A percentile compares a stretch with the other conserved stretches of the same genome.
Conservation (phyloP, 352 stramenopile species). For the Globisporangium emineosum region DNA sequence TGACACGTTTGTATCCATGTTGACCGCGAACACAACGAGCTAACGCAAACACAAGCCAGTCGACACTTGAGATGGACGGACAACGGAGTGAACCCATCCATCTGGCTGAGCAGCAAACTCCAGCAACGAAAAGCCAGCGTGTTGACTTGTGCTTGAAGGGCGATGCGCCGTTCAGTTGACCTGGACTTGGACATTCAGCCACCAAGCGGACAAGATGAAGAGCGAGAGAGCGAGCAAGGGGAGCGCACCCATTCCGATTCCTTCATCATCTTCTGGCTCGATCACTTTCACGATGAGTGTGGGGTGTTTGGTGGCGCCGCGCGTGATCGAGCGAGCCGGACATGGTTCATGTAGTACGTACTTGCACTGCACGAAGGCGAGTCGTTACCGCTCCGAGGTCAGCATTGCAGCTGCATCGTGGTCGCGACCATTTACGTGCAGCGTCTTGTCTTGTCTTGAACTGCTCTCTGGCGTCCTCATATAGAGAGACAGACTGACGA, state of each 20-base stretch:
- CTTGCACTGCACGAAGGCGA: too few species aligned
- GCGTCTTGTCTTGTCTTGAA: too few species aligned
- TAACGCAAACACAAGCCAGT: not conserved
- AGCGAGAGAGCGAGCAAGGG: not conserved
- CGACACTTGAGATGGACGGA: not conserved
- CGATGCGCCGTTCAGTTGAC: not conserved
- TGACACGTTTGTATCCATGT: constrained; percentile 3
- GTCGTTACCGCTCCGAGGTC: not conserved
- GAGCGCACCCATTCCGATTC: not conserved
- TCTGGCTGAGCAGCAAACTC: not conserved
- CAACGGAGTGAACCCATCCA: not conserved
- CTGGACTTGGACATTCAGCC: not conserved
- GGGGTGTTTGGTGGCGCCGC: too few species aligned
- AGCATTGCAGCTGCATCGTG: not conserved
- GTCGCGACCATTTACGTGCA: not conserved
- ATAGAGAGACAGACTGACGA: not conserved
- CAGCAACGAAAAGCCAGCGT: not conserved
- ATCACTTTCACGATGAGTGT: not conserved
- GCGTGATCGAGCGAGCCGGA: not conserved
- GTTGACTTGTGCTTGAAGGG: not conserved
- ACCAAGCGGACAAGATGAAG: not conserved
- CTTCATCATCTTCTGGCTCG: not conserved
- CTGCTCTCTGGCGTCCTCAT: not conserved
- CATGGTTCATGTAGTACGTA: not conserved
- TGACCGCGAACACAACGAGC: not conserved